Evolutionary conservation across 495 filamentous ascomycete genomes (phyloP), one percentile per base, ranked within the genome.

Genomic region (Xylaria grammica): DNA sequence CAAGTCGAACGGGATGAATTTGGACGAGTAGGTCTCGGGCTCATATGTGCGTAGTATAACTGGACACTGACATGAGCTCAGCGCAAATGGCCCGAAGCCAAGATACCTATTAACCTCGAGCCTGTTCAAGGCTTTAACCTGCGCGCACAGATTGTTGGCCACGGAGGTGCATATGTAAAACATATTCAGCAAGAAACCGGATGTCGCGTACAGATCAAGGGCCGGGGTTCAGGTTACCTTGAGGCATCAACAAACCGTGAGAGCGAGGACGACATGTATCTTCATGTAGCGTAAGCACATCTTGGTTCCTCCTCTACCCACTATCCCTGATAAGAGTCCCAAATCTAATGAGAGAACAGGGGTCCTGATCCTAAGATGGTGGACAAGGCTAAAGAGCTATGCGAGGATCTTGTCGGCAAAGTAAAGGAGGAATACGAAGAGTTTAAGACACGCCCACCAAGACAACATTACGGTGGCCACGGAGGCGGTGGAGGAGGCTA

Each of bases 61-160:
- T 1, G 8, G 36, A 36, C n/a, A 29, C 53, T 55, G 42, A 55
- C 30, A 13, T 38, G 29, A 29, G 19, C 29, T 34, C 44, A 97
- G 91, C 93, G 94, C 68, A 97, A 97, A 92, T 98, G 95, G 95
- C 95, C 95, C 8, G 94, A 97, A 71, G 93, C 97, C 76, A 90
- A 89, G 62, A 96, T 99, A 63, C 88, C 92, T 9, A 91, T 98
- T 65, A 86, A 89, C 58, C 87, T 99, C 29, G 94, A 98, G 65
- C 90, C 93, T 1, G 86, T 97, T 50, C 91, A 89, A 22, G 95
- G 95, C n/a, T 99, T 99, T 79, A 99, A 99, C 66, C 82, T 98
- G 46, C 88, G 95, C 60, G 95, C 95, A 48, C 92, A 97, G 70
- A 93, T 99, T 48, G 95, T 99, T 55, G 95, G 95, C 20, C 91